Evolutionary conservation across 2,329 filamentous ascomycete species (phyloP).

Genomic region (Talaromyces sp.): DNA sequence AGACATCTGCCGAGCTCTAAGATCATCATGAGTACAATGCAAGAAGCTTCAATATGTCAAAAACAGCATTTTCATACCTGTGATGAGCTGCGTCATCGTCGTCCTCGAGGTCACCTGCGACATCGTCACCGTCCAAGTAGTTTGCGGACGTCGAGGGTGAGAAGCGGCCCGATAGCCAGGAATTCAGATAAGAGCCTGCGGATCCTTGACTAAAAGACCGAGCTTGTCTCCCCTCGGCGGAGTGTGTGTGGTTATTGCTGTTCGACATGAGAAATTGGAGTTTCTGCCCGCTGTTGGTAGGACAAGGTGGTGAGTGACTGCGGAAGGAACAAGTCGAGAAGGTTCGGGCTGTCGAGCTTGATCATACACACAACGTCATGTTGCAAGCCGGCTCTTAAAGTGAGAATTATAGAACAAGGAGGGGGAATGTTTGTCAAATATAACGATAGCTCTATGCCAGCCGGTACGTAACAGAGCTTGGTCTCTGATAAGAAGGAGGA

Average conservation of each 20-base stretch:
- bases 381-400: neutral
- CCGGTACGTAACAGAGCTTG: neutral
- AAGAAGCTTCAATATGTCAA: neutral
- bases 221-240: slow-evolving; percentile 13
- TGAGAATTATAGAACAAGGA: neutral
- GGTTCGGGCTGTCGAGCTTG: neutral
- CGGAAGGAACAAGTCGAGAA: neutral
- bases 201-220: slow-evolving; percentile 19
- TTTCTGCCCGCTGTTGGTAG: neutral
- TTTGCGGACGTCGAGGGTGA: slow-evolving; percentile 13
- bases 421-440: neutral
- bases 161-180: slow-evolving; percentile 16
- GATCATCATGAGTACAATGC: neutral
- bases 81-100: slow-evolving; percentile 20
- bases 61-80: slow-evolving; percentile 3
- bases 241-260: neutral
- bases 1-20: slow-evolving; percentile 39
- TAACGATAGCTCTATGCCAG: neutral
- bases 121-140: slow-evolving; percentile 3
- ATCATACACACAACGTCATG: neutral
- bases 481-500: slow-evolving; percentile 1
- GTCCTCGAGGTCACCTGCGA: slow-evolving; percentile 8
- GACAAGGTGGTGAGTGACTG: neutral
- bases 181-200: slow-evolving; percentile 12
- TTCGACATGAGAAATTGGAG: slow-evolving; percentile 4